Evolutionary conservation across 805 yeast genomes (phyloP).

Genomic region (Lipomyces yamadae): DNA sequence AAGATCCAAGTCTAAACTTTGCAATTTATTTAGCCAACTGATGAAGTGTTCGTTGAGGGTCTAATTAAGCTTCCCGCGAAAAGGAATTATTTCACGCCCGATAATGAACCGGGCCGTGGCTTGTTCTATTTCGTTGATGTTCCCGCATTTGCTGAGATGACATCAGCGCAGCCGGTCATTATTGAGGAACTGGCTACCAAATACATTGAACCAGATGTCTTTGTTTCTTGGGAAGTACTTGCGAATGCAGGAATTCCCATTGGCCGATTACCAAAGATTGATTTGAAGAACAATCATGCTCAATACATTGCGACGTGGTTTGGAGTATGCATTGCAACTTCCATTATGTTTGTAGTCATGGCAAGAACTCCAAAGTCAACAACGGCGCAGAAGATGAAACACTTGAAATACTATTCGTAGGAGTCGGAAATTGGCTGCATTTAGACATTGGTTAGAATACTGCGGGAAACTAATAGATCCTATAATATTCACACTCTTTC

Average conservation of each 20-base stretch:
- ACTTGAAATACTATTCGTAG: slow-evolving; percentile 24
- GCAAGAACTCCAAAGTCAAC: slow-evolving; percentile 49
- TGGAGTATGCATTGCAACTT: slow-evolving; percentile 75
- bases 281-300: slow-evolving; percentile 83
- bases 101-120: slow-evolving; percentile 67
- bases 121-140: slow-evolving; percentile 82
- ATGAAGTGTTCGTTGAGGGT: slow-evolving; percentile 73
- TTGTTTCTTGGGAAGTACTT: slow-evolving; percentile 50
- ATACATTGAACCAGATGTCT: slow-evolving; percentile 25
- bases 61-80: slow-evolving; percentile 62
- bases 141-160: slow-evolving; percentile 72
- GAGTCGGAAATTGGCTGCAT: not conserved
- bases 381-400: slow-evolving; percentile 27
- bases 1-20: not conserved
- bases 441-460: not conserved
- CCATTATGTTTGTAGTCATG: slow-evolving; percentile 65
- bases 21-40: slow-evolving; percentile 54
- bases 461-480: too few relatives aligned
- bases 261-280: slow-evolving; percentile 80
- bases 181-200: slow-evolving; percentile 69
- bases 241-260: slow-evolving; percentile 85
- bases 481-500: too few relatives aligned
- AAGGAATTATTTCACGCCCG: slow-evolving; percentile 64
- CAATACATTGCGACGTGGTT: slow-evolving; percentile 96
- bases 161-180: slow-evolving; percentile 73